Percentiles rank a stretch among this genome's conserved stretches.
Conservation (phyloP, 2,329 filamentous ascomycete genomes). For the Cladosporium sp. region DNA sequence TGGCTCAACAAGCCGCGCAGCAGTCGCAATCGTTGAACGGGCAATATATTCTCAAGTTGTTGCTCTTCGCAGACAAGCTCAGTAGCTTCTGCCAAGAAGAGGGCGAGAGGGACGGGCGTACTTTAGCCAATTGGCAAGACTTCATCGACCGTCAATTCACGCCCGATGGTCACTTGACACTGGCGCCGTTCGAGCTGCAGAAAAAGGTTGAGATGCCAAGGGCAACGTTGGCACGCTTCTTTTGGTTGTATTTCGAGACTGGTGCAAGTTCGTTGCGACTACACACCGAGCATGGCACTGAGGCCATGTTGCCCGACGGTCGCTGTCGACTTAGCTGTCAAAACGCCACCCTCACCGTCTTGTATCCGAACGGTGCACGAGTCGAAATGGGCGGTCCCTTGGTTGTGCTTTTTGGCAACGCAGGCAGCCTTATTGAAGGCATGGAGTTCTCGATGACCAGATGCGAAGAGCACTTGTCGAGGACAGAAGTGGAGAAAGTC, state of each 20-base stretch:
- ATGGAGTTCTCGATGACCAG: constrained; percentile 73
- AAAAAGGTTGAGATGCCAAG: constrained; percentile 62
- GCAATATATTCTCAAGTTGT: constrained; percentile 47
- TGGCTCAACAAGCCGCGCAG: constrained; percentile 24
- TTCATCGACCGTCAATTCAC: constrained; percentile 84
- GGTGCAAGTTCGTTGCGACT: constrained; percentile 83
- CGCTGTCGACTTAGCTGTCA: constrained; percentile 70
- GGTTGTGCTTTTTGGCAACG: constrained; percentile 71
- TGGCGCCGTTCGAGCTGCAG: constrained; percentile 43
- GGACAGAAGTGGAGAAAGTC: constrained; percentile 51
- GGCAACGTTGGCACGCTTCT: constrained; percentile 79
- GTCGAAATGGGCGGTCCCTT: constrained; percentile 57
- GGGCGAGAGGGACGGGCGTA: constrained; percentile 51
- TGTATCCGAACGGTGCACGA: constrained; percentile 74
- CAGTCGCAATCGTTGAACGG: constrained; percentile 28
- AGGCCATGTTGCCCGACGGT: constrained; percentile 55
- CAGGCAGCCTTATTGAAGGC: constrained; percentile 67
- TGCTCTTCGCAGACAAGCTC: constrained; percentile 54
- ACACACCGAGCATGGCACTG: constrained; percentile 65
- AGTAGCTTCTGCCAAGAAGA: constrained; percentile 52
- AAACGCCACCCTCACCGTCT: constrained; percentile 79
- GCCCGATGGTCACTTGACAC: constrained; percentile 65
- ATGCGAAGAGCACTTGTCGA: constrained; percentile 80
- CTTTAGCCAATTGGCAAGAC: constrained; percentile 69
- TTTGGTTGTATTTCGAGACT: constrained; percentile 81